Evolutionary conservation across 768 basidiomycete species (phyloP).

Genomic region (Hygrocybe coccinea): DNA sequence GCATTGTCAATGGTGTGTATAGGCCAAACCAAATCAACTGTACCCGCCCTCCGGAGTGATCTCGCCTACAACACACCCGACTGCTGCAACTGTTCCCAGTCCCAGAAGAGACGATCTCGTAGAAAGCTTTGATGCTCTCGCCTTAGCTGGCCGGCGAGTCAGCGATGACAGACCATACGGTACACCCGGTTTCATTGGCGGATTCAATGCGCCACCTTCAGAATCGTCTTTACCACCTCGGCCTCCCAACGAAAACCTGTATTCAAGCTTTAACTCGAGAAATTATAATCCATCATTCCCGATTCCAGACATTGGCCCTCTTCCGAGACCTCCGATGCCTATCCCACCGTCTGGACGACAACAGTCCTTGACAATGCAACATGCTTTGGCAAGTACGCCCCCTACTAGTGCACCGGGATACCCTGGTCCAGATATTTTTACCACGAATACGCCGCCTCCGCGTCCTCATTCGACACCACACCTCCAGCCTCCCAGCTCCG

Average conservation of each 20-base stretch:
- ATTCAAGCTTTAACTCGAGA: background rate
- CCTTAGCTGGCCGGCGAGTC: conserved; percentile 19
- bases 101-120: conserved; percentile 18
- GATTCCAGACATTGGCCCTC: conserved; percentile 14
- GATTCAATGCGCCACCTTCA: conserved; percentile 36
- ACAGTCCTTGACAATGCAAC: conserved; percentile 36
- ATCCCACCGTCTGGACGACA: conserved; percentile 9
- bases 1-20: background rate
- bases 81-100: background rate
- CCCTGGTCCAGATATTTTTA: conserved; percentile 33
- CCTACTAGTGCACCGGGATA: conserved; percentile 35
- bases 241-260: background rate
- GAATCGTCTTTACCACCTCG: background rate
- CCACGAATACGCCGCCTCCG: conserved; percentile 14
- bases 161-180: conserved; percentile 4
- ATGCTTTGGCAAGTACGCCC: conserved; percentile 22
- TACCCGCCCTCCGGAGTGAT: too few species aligned
- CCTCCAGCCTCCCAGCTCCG: conserved; percentile 17
- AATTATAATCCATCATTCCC: conserved; percentile 13
- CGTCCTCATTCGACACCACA: conserved; percentile 32
- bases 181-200: conserved; percentile 41
- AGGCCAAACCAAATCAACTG: background rate
- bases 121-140: conserved; percentile 29
- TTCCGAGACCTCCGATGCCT: conserved; percentile 35
- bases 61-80: background rate